Evolutionary conservation across 345 rosid species (phyloP), one percentile per base, ranked within the genome.

Genomic region (Aquilaria sinensis): DNA sequence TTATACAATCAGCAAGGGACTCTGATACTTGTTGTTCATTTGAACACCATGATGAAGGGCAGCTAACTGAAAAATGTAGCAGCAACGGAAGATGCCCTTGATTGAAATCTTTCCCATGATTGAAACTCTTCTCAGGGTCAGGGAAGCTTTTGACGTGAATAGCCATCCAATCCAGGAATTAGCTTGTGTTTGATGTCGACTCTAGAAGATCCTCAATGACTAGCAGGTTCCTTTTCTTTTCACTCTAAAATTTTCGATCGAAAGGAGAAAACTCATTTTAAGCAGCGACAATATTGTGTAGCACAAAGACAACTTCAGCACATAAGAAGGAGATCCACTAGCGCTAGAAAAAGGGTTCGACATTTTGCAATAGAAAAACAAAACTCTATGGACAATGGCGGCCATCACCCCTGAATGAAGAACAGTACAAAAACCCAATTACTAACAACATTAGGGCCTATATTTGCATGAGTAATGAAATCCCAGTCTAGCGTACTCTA

Each of bases 11-110:
- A 2, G 43, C 43, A 37, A 37, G 43, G 43, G 72, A 64, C 5
- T 51, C 66, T 47, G 63, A 52, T 55, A 53, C 50, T n/a, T 8
- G 23, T 0, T 71, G 76, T 62, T 64, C 68, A 57, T 72, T 41
- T 9, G 82, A 77, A 70, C 57, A 51, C n/a, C 79, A 74, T 66
- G 83, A 70, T 7, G 78, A 77, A 56, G 71, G 68, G 75, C 78
- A 68, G 51, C 75, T 67, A 37, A 68, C 73, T 37, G 43, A 37
- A 37, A 37, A 37, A 2, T 37, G 43, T 5, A 37, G 43, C 43
- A 37, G 43, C 43, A 37, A 37, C 0, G 43, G 43, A 37, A 37
- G 43, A 9, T 37, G 43, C 43, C 43, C 43, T 37, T 37, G 43
- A 37, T 37, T 37, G 43, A 37, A 37, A 37, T 37, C 8, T 9